phyloP scores from a whole-genome alignment of 2,329 filamentous ascomycete genomes.

The Colletotrichum sp. region DNA sequence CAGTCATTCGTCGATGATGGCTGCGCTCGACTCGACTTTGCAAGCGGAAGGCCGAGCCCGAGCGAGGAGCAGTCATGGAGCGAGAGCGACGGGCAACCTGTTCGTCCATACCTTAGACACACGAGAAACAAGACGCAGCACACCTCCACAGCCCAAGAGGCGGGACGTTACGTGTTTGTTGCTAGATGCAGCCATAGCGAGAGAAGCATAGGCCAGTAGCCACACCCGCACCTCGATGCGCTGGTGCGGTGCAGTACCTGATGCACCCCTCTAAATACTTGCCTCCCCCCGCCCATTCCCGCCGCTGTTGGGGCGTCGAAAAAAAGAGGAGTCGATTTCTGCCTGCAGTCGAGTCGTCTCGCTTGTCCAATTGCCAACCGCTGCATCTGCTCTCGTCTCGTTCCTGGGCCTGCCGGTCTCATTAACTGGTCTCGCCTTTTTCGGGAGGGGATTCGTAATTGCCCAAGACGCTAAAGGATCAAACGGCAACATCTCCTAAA shows the following conservation, averaged over 20 bases:
- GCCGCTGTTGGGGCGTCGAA: not conserved
- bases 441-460: conserved; percentile 22
- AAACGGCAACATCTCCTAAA: conserved; percentile 13
- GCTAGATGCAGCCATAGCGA: conserved; percentile 10
- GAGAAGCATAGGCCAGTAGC: conserved; percentile 16
- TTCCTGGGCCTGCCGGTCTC: conserved; percentile 15
- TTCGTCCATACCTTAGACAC: not conserved
- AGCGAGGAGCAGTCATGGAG: not conserved
- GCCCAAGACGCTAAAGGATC: conserved; percentile 24
- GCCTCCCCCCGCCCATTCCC: not conserved
- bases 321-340: not conserved
- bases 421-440: conserved; percentile 8
- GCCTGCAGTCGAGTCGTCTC: not conserved
- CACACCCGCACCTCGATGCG: not conserved
- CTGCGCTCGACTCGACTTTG: not conserved
- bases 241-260: not conserved
- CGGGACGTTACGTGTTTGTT: conserved; percentile 14
- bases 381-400: conserved; percentile 9
- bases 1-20: not conserved
- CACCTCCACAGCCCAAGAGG: not conserved
- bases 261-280: conserved; percentile 16
- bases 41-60: conserved; percentile 3
- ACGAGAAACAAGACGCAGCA: not conserved
- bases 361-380: conserved; percentile 2
- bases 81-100: not conserved